Evolutionary conservation across 23 red algal species (phyloP).

Genomic region (Gracilaria domingensis): DNA sequence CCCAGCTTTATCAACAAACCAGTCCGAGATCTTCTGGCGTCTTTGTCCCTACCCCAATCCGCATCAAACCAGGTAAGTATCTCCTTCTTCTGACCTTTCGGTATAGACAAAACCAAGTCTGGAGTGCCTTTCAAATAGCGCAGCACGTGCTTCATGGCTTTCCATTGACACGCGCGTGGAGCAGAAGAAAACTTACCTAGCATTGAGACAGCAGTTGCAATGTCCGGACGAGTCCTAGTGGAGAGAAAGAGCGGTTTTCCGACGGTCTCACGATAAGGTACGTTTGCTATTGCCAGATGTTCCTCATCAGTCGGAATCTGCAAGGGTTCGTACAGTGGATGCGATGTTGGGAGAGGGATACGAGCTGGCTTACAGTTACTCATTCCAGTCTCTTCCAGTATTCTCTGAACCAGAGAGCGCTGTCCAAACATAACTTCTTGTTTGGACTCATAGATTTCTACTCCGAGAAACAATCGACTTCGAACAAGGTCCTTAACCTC

Average conservation of each 20-base stretch:
- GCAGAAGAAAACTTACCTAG: background rate
- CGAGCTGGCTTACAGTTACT: background rate
- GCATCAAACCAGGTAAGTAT: slow-evolving; percentile 20
- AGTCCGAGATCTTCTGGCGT: slow-evolving; percentile 7
- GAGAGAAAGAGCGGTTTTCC: slow-evolving; percentile 2
- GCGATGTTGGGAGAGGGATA: background rate
- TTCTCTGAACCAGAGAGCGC: background rate
- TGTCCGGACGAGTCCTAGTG: slow-evolving; percentile 32
- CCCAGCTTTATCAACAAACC: slow-evolving; percentile 6
- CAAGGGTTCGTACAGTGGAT: slow-evolving; percentile 12
- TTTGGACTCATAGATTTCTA: background rate
- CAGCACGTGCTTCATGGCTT: slow-evolving; percentile 32
- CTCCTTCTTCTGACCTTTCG: background rate
- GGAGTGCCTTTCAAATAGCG: slow-evolving; percentile 39
- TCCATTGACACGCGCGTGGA: background rate
- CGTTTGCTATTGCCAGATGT: slow-evolving; percentile 4
- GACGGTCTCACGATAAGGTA: background rate
- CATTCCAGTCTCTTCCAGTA: background rate
- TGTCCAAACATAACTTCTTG: background rate
- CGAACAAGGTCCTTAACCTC: no score
- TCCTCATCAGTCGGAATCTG: background rate
- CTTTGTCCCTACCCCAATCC: slow-evolving; percentile 41
- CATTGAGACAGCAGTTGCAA: slow-evolving; percentile 20
- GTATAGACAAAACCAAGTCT: background rate
- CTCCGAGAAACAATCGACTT: no score